These are phyloP conservation scores for Corinectria fuckeliana DNA, from an alignment of 2,329 filamentous ascomycete genomes.

Conservation along the genomic window DNA sequence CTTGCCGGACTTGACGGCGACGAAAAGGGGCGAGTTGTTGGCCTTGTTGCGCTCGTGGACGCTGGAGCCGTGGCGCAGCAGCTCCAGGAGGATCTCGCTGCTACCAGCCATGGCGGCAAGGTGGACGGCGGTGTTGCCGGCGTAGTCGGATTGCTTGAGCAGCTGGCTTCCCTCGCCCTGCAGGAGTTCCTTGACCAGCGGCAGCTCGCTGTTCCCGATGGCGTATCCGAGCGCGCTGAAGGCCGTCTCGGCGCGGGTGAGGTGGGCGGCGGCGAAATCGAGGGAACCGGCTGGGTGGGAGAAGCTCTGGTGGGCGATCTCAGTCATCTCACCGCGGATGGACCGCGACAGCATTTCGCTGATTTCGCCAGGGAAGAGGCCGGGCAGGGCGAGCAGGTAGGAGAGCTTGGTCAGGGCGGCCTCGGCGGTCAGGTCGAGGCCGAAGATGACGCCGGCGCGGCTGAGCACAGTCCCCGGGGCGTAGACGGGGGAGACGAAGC, in stretches of 20 bases:
- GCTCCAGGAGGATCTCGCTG: slow-evolving; percentile 61
- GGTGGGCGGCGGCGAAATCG: slow-evolving; percentile 49
- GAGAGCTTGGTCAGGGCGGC: slow-evolving; percentile 90
- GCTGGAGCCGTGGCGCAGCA: slow-evolving; percentile 68
- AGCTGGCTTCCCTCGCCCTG: slow-evolving; percentile 69
- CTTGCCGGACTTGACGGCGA: slow-evolving; percentile 65
- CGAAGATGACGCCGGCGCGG: slow-evolving; percentile 85
- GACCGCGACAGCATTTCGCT: slow-evolving; percentile 74
- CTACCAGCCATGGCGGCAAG: slow-evolving; percentile 63
- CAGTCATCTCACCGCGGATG: slow-evolving; percentile 85
- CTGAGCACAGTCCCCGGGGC: slow-evolving; percentile 79
- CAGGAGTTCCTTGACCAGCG: slow-evolving; percentile 70
- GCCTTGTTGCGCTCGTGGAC: slow-evolving; percentile 71
- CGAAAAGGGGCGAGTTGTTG: slow-evolving; percentile 69
- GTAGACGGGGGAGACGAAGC: slow-evolving; percentile 80
- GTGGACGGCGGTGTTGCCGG: slow-evolving; percentile 75
- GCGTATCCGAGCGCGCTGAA: slow-evolving; percentile 82
- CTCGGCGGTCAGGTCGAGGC: slow-evolving; percentile 87
- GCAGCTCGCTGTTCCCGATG: slow-evolving; percentile 73
- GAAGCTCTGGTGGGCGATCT: slow-evolving; percentile 75
- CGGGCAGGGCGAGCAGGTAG: slow-evolving; percentile 76
- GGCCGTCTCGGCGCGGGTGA: slow-evolving; percentile 64
- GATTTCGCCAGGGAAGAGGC: slow-evolving; percentile 69
- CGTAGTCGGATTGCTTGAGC: slow-evolving; percentile 79
- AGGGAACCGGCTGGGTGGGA: slow-evolving; percentile 70